Conservation (phyloP, 192 early-diverging fungal genomes). For the Coemansia sp. region DNA sequence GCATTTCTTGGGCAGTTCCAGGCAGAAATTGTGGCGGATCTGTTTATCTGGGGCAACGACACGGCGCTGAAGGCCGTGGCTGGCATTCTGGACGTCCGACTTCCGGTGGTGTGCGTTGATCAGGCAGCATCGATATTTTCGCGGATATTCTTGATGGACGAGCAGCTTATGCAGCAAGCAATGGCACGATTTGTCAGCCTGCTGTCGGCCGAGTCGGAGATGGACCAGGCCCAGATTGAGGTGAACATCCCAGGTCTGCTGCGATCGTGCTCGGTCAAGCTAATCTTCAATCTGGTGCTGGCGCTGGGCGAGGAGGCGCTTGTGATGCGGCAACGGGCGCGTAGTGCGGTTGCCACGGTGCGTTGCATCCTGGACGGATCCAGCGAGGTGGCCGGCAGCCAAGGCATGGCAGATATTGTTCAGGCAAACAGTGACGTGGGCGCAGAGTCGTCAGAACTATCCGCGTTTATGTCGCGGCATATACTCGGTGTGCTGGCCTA, state of each 20-base stretch:
- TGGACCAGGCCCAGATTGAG: slow-evolving; percentile 25
- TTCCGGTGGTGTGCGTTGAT: slow-evolving; percentile 49
- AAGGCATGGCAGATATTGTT: slow-evolving; percentile 39
- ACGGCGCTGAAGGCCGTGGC: slow-evolving; percentile 28
- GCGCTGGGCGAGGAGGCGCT: slow-evolving; percentile 37
- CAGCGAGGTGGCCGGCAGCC: slow-evolving; percentile 1
- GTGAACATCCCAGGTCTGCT: slow-evolving; percentile 48
- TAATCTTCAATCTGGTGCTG: slow-evolving; percentile 46
- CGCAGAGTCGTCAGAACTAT: slow-evolving; percentile 5
- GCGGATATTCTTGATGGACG: slow-evolving; percentile 50
- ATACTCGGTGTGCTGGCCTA: slow-evolving; percentile 48
- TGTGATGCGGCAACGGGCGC: slow-evolving; percentile 33
- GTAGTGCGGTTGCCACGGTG: slow-evolving; percentile 41
- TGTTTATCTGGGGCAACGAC: slow-evolving; percentile 28
- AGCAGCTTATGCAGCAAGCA: slow-evolving; percentile 49
- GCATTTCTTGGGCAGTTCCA: slow-evolving; percentile 27
- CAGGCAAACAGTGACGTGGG: too few species aligned
- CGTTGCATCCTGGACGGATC: slow-evolving; percentile 27
- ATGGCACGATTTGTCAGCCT: slow-evolving; percentile 40
- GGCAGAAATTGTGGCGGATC: slow-evolving; percentile 27
- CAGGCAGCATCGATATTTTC: slow-evolving; percentile 43
- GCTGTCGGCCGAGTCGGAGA: slow-evolving; percentile 34
- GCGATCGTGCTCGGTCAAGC: slow-evolving; percentile 45
- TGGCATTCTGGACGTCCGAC: slow-evolving; percentile 20
- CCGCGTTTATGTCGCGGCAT: slow-evolving; percentile 39